phyloP scores from a whole-genome alignment of 176 grass and related monocot genomes.

The Alopecurus myosuroides region DNA sequence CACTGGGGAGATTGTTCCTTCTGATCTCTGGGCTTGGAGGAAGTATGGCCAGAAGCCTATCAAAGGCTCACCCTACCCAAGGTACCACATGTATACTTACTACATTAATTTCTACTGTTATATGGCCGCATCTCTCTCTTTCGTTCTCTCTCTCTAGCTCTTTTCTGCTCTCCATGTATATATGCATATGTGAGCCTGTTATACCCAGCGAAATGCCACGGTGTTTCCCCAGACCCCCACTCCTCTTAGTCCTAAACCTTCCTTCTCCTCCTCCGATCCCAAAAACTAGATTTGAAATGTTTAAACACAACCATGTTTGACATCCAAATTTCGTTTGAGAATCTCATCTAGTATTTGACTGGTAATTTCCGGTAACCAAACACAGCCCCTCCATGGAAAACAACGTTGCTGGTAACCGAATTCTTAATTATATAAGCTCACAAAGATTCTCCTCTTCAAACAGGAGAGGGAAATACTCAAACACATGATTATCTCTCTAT shows the following conservation, averaged over 20 bases:
- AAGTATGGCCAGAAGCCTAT: slow-evolving; percentile 99
- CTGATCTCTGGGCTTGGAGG: slow-evolving; percentile 99
- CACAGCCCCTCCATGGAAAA: no score
- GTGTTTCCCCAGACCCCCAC: no score
- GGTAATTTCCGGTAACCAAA: no score
- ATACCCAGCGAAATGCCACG: no score
- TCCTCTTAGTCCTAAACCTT: no score
- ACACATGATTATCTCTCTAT: slow-evolving; percentile 14
- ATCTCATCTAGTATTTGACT: no score
- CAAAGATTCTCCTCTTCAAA: slow-evolving; percentile 30
- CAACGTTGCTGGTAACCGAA: no score
- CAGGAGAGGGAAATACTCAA: slow-evolving; percentile 11
- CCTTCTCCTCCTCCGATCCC: no score
- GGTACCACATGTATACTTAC: slow-evolving; percentile 45
- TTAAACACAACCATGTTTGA: no score
- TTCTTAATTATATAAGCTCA: slow-evolving; percentile 3
- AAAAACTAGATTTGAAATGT: no score
- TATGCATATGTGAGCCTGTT: neutral
- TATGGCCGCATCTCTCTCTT: neutral
- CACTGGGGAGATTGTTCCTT: slow-evolving; percentile 83
- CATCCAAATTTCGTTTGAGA: no score
- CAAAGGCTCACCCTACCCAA: slow-evolving; percentile 97
- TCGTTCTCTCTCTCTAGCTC: neutral
- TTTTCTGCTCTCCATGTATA: slow-evolving; percentile 12
- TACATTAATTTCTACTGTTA: neutral